Conservation (phyloP, 2,329 filamentous ascomycete species). For the Aureobasidium namibiae region DNA sequence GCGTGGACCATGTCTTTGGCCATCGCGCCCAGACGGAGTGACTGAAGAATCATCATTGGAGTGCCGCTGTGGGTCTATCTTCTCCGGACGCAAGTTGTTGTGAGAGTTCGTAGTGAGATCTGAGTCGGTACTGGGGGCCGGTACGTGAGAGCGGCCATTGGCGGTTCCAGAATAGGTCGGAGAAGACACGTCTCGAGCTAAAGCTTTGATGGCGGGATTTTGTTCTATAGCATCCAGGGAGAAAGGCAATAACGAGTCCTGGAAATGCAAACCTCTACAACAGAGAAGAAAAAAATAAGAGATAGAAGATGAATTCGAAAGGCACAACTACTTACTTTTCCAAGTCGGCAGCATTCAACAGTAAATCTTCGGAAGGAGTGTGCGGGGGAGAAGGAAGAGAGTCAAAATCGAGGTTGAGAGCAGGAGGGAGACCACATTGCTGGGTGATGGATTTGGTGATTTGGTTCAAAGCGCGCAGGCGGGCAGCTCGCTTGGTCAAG, state of each 20-base stretch:
- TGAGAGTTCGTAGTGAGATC: background rate
- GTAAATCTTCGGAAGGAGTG: constrained; percentile 42
- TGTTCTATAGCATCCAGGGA: constrained; percentile 13
- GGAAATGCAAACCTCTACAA: constrained; percentile 47
- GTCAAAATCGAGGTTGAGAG: constrained; percentile 46
- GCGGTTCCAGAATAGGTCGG: background rate
- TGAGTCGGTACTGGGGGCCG: background rate
- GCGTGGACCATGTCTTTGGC: constrained; percentile 24
- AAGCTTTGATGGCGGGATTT: constrained; percentile 8
- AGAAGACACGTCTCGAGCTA: background rate
- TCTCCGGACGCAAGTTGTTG: background rate
- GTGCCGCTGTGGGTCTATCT: background rate
- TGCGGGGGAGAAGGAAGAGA: constrained; percentile 28
- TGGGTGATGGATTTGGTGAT: constrained; percentile 57
- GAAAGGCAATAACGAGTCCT: constrained; percentile 45
- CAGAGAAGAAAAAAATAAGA: background rate
- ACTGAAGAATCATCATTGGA: background rate
- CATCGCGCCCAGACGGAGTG: background rate
- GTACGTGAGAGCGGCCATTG: background rate
- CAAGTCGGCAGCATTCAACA: constrained; percentile 51
- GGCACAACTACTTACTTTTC: constrained; percentile 40
- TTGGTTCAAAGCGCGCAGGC: constrained; percentile 77
- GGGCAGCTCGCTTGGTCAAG: constrained; percentile 80
- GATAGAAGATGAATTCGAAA: constrained; percentile 6
- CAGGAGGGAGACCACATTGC: constrained; percentile 14